Evolutionary conservation across 345 rosid genomes (phyloP), one percentile per base, ranked within the genome.

Genomic region (Alliaria petiolata): DNA sequence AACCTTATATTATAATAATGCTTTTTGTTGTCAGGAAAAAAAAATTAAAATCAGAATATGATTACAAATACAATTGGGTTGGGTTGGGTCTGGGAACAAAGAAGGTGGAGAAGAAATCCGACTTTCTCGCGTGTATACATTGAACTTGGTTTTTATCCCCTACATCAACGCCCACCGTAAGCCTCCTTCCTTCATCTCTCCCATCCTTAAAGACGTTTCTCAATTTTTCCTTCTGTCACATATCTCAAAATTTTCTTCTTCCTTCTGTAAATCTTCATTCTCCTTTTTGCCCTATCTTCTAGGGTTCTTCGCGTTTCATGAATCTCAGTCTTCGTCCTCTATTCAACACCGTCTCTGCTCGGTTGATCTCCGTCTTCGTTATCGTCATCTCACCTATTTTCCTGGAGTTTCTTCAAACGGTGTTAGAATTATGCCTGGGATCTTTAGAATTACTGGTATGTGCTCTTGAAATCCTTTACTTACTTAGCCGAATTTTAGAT

Each of bases 201-300:
- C 3, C 47, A 4, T 54, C 73, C 35, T 76, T 46, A 70, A 55
- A 69, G 59, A 47, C 53, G 71, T 62, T 68, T 53, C 65, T 44
- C 81, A 25, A 38, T 39, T 67, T 22, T 16, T 15, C 3, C 62
- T 11, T 58, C 30, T 34, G n/a, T n/a, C n/a, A n/a, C 22, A 60
- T 44, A 8, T 50, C 78, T 42, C 67, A 46, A 25, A 47, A 2
- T 19, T 53, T 19, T n/a, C 30, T 16, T 66, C 17, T 47, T 51
- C 40, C 51, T 36, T 34, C 70, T 60, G 45, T 44, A 31, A n/a
- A 19, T 22, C 20, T 7, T 15, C 1, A 13, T 35, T 4, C 3
- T 4, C 22, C 40, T 91, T 91, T 92, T 90, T 86, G 82, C 99
- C 99, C 98, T 88, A 82, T 84, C 69, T 69, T 51, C 68, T 88